Conservation (phyloP, 2,329 filamentous ascomycete species). For the Exophiala aquamarina region DNA sequence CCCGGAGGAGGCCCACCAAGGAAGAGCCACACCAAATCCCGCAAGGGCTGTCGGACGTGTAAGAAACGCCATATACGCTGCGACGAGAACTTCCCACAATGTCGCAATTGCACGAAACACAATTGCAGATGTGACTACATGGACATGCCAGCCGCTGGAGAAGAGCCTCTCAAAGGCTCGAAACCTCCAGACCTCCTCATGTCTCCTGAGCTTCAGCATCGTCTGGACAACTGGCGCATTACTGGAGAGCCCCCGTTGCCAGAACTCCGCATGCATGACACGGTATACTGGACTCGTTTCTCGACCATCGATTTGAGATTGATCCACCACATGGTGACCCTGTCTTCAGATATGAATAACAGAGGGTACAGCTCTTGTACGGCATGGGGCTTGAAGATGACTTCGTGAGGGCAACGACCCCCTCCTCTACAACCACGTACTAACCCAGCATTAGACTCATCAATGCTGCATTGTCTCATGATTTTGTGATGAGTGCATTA, state of each 20-base stretch:
- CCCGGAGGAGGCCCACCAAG: conserved; percentile 89
- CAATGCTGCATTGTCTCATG: conserved; percentile 74
- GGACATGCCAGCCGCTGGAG: conserved; percentile 69
- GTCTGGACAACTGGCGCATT: conserved; percentile 78
- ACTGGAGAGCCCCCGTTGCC: conserved; percentile 85
- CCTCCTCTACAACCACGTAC: conserved; percentile 23
- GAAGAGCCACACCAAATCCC: conserved; percentile 95
- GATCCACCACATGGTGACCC: conserved; percentile 84
- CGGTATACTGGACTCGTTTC: conserved; percentile 70
- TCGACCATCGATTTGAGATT: conserved; percentile 78
- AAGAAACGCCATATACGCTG: conserved; percentile 97
- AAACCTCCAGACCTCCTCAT: conserved; percentile 70
- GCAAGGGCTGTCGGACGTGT: conserved; percentile 97
- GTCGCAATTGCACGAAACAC: conserved; percentile 98
- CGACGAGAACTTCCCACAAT: conserved; percentile 97
- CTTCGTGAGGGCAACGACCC: conserved; percentile 66
- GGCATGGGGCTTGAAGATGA: conserved; percentile 89
- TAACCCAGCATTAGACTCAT: conserved; percentile 64
- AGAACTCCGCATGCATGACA: conserved; percentile 73
- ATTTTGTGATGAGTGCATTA: conserved; percentile 91
- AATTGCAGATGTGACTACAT: conserved; percentile 98
- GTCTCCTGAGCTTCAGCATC: conserved; percentile 79
- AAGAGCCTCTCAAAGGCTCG: conserved; percentile 52
- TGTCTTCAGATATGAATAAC: conserved; percentile 77
- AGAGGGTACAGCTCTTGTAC: conserved; percentile 81